Conservation (phyloP, 1,139 yeast species). For the Arxiozyma telluris region DNA sequence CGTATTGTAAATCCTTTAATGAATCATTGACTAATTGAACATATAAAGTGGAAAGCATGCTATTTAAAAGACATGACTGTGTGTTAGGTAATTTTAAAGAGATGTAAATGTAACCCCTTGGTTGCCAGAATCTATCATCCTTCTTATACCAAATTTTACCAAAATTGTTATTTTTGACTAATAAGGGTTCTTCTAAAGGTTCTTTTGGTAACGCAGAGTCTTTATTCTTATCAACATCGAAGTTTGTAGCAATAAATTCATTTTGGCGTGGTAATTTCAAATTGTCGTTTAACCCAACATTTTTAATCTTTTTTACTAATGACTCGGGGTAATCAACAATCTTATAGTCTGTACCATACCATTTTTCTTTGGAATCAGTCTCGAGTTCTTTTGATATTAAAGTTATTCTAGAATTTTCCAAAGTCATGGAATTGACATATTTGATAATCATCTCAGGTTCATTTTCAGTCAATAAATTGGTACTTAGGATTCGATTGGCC, state of each 20-base stretch:
- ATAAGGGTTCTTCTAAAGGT: slow-evolving; percentile 40
- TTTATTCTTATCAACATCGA: slow-evolving; percentile 45
- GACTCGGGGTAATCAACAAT: slow-evolving; percentile 38
- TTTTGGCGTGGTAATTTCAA: slow-evolving; percentile 63
- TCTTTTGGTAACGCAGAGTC: slow-evolving; percentile 23
- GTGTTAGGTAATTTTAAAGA: slow-evolving; percentile 60
- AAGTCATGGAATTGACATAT: slow-evolving; percentile 43
- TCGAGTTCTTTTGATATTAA: slow-evolving; percentile 45
- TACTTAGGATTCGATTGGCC: slow-evolving; percentile 49
- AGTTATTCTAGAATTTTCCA: slow-evolving; percentile 53
- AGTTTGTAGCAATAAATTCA: slow-evolving; percentile 72
- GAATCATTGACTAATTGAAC: slow-evolving; percentile 67
- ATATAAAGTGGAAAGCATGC: slow-evolving; percentile 52
- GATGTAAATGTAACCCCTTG: slow-evolving; percentile 67
- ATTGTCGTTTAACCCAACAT: slow-evolving; percentile 32
- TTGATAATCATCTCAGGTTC: slow-evolving; percentile 45
- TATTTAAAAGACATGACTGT: slow-evolving; percentile 45
- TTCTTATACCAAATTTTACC: slow-evolving; percentile 76
- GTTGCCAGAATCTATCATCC: slow-evolving; percentile 83
- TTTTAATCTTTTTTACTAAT: slow-evolving; percentile 34
- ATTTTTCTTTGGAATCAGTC: slow-evolving; percentile 47
- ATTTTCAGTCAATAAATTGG: slow-evolving; percentile 50
- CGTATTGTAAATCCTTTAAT: slow-evolving; percentile 64
- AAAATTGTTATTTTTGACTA: slow-evolving; percentile 36
- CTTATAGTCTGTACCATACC: slow-evolving; percentile 86